These are phyloP conservation scores for Eucalyptus camaldulensis DNA, from an alignment of 345 rosid genomes.

Conservation along the genomic window DNA sequence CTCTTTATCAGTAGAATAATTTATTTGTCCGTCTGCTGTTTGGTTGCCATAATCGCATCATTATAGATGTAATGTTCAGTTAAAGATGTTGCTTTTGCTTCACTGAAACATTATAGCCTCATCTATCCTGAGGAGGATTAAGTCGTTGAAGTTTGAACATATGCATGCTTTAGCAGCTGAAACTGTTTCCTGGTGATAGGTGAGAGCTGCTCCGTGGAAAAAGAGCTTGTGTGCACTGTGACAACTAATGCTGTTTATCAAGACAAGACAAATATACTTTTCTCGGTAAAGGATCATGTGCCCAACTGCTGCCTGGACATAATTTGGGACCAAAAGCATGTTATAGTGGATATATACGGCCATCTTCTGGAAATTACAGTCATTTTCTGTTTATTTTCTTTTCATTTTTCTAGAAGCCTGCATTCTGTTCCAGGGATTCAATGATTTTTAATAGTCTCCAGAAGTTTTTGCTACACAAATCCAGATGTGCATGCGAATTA, in stretches of 20 bases:
- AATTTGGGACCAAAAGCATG: not conserved
- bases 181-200: constrained; percentile 35
- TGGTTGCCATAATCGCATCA: not conserved
- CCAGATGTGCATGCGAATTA: not conserved
- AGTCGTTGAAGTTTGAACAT: not conserved
- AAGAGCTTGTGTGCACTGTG: constrained; percentile 54
- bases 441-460: not conserved
- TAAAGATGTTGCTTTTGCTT: not conserved
- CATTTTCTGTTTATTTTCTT: not conserved
- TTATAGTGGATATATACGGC: not conserved
- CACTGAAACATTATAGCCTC: not conserved
- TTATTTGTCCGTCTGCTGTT: not conserved
- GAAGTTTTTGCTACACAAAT: not conserved
- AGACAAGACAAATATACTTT: constrained; percentile 95
- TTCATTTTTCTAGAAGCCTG: not conserved
- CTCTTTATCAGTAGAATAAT: not conserved
- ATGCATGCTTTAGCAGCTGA: not conserved
- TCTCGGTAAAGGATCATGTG: constrained; percentile 54
- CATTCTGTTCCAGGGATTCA: not conserved
- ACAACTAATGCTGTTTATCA: constrained; percentile 96
- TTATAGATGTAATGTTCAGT: not conserved
- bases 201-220: constrained; percentile 94
- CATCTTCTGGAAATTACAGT: not conserved
- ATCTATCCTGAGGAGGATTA: not conserved
- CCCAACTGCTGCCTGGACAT: not conserved